phyloP scores from a whole-genome alignment of 441 rosid species.

The Viola pubescens region DNA sequence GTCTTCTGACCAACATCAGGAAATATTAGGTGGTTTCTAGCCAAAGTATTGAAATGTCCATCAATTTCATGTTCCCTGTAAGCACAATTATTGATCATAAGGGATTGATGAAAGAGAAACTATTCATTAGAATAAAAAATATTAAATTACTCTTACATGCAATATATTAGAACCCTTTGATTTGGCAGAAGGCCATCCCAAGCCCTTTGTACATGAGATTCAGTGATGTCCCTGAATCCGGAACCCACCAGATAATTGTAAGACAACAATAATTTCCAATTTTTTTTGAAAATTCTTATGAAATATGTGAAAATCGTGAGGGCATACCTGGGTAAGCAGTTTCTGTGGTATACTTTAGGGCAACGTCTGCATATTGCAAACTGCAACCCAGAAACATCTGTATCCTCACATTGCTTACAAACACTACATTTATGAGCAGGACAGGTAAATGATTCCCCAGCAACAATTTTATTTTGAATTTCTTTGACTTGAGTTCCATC shows the following conservation, averaged over 20 bases:
- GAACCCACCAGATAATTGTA: background rate
- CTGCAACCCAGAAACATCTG: conserved; percentile 31
- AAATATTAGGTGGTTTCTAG: conserved; percentile 55
- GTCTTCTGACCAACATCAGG: conserved; percentile 23
- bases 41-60: conserved; percentile 33
- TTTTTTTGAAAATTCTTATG: no score
- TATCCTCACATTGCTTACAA: conserved; percentile 42
- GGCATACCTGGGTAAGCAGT: conserved; percentile 55
- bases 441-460: conserved; percentile 49
- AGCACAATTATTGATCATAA: conserved; percentile 15
- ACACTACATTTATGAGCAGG: conserved; percentile 54
- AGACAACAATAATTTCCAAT: no score
- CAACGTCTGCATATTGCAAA: conserved; percentile 70
- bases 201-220: conserved; percentile 32
- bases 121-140: background rate
- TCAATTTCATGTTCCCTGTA: conserved; percentile 47
- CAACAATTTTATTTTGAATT: conserved; percentile 31
- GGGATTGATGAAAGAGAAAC: background rate
- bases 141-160: conserved; percentile 39
- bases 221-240: conserved; percentile 26
- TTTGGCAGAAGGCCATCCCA: conserved; percentile 52
- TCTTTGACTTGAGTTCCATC: conserved; percentile 33
- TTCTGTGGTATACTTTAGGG: conserved; percentile 64
- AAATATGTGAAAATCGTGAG: conserved; percentile 1
- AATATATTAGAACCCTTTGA: conserved; percentile 51